Percentiles rank a stretch among this genome's conserved stretches.
Conservation (phyloP, 495 filamentous ascomycete genomes). For the Beverwykella pulmonaria region DNA sequence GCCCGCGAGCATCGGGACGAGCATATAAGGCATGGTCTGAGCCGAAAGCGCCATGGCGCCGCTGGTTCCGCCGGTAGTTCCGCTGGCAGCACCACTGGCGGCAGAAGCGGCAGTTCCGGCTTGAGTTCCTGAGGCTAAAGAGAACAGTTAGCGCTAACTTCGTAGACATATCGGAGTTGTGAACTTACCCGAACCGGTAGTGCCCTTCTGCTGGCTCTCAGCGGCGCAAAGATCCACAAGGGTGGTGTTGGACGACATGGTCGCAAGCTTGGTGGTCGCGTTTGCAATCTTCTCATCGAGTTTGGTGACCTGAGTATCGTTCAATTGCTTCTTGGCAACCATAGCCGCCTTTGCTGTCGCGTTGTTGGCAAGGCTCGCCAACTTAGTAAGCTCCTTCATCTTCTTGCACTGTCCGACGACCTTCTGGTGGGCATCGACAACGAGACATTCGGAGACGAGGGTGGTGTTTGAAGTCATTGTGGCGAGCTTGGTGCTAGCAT, state of each 20-base stretch:
- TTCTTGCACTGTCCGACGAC: slow-evolving; percentile 22
- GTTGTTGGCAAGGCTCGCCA: slow-evolving; percentile 23
- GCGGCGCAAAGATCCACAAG: slow-evolving; percentile 18
- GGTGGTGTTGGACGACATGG: slow-evolving; percentile 21
- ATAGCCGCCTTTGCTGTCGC: slow-evolving; percentile 21
- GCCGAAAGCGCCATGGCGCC: slow-evolving; percentile 4
- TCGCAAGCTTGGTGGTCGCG: slow-evolving; percentile 23
- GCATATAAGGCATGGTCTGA: slow-evolving; percentile 12
- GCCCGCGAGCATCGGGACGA: slow-evolving; percentile 8
- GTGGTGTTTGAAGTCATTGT: slow-evolving; percentile 22
- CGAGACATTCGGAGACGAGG: slow-evolving; percentile 19
- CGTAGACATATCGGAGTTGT: neutral
- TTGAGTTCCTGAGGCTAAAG: neutral
- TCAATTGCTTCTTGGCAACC: slow-evolving; percentile 15
- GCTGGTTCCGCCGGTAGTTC: neutral
- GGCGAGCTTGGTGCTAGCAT: slow-evolving; percentile 18
- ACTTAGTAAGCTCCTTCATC: slow-evolving; percentile 11
- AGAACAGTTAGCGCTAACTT: neutral
- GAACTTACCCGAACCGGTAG: neutral
- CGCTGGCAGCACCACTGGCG: neutral
- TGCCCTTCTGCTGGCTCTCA: slow-evolving; percentile 10
- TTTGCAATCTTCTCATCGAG: slow-evolving; percentile 27
- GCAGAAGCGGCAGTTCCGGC: slow-evolving; percentile 2
- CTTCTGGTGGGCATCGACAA: slow-evolving; percentile 29
- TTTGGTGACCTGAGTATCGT: slow-evolving; percentile 11